Evolutionary conservation across 371 early-diverging fungal species (phyloP), one percentile per base, ranked within the genome.

Genomic region (Nematocida sp.): DNA sequence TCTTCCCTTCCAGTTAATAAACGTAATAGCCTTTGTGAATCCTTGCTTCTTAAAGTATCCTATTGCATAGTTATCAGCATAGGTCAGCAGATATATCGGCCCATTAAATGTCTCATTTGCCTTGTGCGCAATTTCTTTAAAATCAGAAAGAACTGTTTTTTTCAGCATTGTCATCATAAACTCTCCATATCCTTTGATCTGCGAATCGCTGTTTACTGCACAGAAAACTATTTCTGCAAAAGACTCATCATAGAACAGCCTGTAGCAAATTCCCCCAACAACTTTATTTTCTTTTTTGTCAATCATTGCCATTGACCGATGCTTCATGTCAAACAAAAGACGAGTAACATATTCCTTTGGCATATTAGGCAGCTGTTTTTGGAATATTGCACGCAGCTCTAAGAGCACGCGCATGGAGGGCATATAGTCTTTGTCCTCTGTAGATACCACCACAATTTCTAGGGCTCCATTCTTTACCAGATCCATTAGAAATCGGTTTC

Each of bases 21-120:
- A 89, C 6, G 92, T 92, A 44, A 96, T 93, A 3, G 96, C 93
- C 20, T 92, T 91, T 7, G 95, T 94, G 88, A 99, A 99, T 18
- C 97, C 97, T 90, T 94, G 97, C 85, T 98, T 99, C 87, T 93
- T 94, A 87, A 99, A 99, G 86, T 95, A 98, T 3, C 98, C 98
- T 45, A 93, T 93, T 7, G 99, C 99, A 85, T 93, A 95, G 87
- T 97, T 96, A 87, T 99, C 99, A 1, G 99, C 99, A 88, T 98
- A 99, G 0, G 98, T 97, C 75, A 97, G 85, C 45, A 88, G 83
- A 84, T 95, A 97, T 82, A 96, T 91, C 11, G 82, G 82, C 6
- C 27, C n/a, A 33, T 13, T 55, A 27, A 27, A 56, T 7, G 5
- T 18, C 52, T 18, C 50, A 9, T 39, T 39, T 23, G 40, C 46